These are phyloP conservation scores for Diacronema lutheri DNA, from an alignment of 78 protist species.

Conservation along the genomic window DNA sequence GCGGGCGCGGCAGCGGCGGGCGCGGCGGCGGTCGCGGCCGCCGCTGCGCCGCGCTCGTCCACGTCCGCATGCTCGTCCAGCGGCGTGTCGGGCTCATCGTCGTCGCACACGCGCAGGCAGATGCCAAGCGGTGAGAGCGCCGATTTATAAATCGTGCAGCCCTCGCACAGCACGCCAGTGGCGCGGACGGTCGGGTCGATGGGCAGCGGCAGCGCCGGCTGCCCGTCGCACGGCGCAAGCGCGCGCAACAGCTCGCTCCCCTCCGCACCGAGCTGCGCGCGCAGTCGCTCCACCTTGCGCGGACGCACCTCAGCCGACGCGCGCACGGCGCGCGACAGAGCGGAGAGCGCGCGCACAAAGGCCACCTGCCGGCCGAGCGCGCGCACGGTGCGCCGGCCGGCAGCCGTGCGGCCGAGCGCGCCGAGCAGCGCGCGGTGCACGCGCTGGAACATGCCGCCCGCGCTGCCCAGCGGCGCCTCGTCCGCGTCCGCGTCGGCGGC, in stretches of 20 bases:
- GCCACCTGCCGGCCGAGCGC: constrained; percentile 1
- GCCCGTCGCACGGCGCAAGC: background rate
- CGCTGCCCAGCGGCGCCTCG: too few species aligned
- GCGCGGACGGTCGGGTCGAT: background rate
- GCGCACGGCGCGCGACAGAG: background rate
- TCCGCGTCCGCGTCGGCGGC: too few species aligned
- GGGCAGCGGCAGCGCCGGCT: constrained; percentile 1
- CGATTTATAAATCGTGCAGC: too few species aligned
- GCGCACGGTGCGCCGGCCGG: too few species aligned
- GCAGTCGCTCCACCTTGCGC: constrained; percentile 39
- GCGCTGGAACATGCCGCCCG: too few species aligned
- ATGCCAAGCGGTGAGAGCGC: too few species aligned
- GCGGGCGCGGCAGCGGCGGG: background rate
- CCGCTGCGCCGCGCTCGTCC: too few species aligned
- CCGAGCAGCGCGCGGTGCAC: background rate
- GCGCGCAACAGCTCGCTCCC: constrained; percentile 20
- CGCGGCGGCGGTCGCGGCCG: background rate
- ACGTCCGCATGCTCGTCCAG: too few species aligned
- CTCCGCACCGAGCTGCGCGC: background rate
- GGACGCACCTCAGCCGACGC: background rate
- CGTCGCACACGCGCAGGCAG: too few species aligned
- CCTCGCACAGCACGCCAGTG: too few species aligned
- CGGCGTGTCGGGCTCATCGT: too few species aligned
- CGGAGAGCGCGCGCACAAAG: background rate
- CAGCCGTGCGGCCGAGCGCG: background rate